phyloP scores from a whole-genome alignment of 169 alveolate species.

The Plasmodium inui region DNA sequence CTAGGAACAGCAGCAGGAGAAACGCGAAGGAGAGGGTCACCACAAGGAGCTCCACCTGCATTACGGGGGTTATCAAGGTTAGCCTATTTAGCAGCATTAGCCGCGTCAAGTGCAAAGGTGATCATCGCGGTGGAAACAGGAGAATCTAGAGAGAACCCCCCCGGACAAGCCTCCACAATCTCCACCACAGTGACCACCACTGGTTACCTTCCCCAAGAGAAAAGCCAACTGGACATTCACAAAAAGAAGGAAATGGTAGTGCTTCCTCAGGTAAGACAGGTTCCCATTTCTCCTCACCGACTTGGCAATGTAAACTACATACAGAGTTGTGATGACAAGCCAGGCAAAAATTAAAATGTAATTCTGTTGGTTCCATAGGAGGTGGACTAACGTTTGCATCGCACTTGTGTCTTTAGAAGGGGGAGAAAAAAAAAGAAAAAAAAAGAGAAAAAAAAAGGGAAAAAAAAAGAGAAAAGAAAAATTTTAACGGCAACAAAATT shows the following conservation, averaged over 20 bases:
- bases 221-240: slow-evolving; percentile 22
- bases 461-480: not conserved
- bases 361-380: not conserved
- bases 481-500: not conserved
- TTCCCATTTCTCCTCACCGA: not conserved
- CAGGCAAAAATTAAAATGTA: not conserved
- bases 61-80: not conserved
- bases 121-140: not conserved
- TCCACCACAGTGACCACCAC: not conserved
- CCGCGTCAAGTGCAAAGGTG: not conserved
- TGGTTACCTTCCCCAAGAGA: not conserved
- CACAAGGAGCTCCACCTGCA: slow-evolving; percentile 19
- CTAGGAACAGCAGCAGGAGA: slow-evolving; percentile 15
- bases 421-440: not conserved
- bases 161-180: not conserved
- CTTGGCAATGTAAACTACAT: slow-evolving; percentile 23
- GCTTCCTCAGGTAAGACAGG: slow-evolving; percentile 22
- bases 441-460: not conserved
- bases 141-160: not conserved
- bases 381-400: not conserved
- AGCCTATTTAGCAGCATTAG: not conserved
- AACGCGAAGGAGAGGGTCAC: slow-evolving; percentile 6
- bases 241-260: slow-evolving; percentile 44
- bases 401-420: not conserved
- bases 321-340: slow-evolving; percentile 10